Base-by-base conservation (phyloP, 306 rosid species). In the Pterocarpus macrocarpus region DNA sequence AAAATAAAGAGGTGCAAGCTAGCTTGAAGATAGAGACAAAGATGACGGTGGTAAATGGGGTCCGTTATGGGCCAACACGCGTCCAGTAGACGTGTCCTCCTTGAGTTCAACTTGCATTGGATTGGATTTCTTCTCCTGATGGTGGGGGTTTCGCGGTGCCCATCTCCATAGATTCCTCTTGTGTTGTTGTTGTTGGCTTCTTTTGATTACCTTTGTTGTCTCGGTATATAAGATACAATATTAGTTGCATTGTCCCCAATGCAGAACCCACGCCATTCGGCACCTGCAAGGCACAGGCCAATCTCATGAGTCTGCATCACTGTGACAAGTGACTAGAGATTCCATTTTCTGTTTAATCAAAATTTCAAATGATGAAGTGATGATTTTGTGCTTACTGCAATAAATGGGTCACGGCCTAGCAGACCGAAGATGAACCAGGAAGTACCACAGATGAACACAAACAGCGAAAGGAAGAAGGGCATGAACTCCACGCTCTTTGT, bases 401-500 rank as follows among this genome's bases (percentile, higher is more conserved):
- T 8, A 70, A 91, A 91, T 16, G 90, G 97, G 81, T 95, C 97
- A 36, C 7, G 86, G 4, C 97, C 97, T 4, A 91, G 78, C 5
- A 90, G 76, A 28, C 97, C 97, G 71, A 8, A 95, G 67, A 91
- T 63, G 57, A 93, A 91, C 94, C 95, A 95, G 1, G 94, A 95
- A 2, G 90, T 88, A 10, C 97, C 99, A 35, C 97, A 95, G 15
- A 95, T 82, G 68, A 95, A 95, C 80, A 89, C 89, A 65, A 90
- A 93, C 6, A 95, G 87, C 0, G 99, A 95, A 70, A 95, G 76
- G 83, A 91, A 92, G 80, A 92, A 95, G 0, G 98, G 98, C 98
- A 95, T 95, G 81, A 88, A 95, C 81, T 95, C 99, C 76, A 95
- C 97, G 17, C 99, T 95, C 87, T 88, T 95, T 0, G 87, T 93